Percentiles rank a stretch among this genome's conserved stretches.
Evolutionary conservation across 2,329 filamentous ascomycete genomes (phyloP).

Genomic region (Diaporthe sp.): DNA sequence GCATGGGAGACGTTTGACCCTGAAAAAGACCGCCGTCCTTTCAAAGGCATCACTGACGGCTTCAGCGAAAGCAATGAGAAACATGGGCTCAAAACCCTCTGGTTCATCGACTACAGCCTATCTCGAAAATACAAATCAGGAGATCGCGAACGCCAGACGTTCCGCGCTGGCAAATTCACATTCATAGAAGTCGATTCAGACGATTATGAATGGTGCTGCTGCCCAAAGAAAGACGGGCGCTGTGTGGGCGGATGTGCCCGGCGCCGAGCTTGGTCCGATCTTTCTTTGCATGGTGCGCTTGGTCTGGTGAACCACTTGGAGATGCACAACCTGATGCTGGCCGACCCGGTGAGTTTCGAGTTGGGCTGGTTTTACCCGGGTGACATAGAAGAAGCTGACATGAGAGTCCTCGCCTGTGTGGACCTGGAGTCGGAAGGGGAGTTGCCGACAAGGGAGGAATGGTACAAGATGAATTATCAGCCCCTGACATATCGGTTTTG

Average conservation of each 20-base stretch:
- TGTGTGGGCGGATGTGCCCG: neutral
- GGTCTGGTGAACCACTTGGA: neutral
- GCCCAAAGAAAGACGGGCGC: neutral
- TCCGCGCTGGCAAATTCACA: neutral
- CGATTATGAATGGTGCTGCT: neutral
- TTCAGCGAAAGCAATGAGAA: neutral
- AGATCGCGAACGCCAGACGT: neutral
- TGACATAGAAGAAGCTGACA: neutral
- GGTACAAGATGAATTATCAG: neutral
- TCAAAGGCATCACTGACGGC: neutral
- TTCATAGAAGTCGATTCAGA: neutral
- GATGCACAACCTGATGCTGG: neutral
- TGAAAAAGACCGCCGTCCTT: neutral
- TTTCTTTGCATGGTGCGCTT: neutral
- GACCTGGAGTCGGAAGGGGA: constrained; percentile 3
- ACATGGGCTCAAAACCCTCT: neutral
- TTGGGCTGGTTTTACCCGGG: too few relatives aligned
- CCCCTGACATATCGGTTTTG: too few relatives aligned
- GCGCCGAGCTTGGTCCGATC: too few relatives aligned
- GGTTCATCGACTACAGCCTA: neutral
- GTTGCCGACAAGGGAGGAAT: neutral
- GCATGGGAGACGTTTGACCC: neutral
- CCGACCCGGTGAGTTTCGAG: too few relatives aligned
- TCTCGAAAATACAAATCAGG: neutral
- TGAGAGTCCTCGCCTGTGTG: constrained; percentile 4